These are phyloP conservation scores for Alloascoidea africana DNA, from an alignment of 805 yeast genomes.

Conservation along the genomic window DNA sequence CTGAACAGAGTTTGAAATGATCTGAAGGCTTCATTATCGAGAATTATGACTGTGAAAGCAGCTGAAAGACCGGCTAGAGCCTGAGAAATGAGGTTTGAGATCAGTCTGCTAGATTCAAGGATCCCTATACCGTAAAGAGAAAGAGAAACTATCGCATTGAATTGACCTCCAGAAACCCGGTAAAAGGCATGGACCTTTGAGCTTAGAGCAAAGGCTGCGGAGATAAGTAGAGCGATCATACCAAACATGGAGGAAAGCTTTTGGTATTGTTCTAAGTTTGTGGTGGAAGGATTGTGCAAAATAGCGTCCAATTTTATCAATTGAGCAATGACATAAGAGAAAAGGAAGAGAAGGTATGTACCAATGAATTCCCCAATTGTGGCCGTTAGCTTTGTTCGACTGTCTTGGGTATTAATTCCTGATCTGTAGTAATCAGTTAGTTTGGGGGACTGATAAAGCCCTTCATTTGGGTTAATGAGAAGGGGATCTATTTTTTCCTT, in stretches of 20 bases:
- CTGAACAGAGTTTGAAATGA: too few species aligned
- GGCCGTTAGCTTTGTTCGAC: constrained; percentile 51
- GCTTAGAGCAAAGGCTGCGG: constrained; percentile 77
- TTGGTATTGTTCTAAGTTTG: too few species aligned
- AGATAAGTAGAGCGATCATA: too few species aligned
- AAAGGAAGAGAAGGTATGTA: constrained; percentile 71
- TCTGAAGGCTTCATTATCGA: too few species aligned
- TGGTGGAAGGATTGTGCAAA: constrained; percentile 14
- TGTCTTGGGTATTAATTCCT: too few species aligned
- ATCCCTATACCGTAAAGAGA: constrained; percentile 61
- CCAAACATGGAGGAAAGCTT: too few species aligned
- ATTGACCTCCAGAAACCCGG: constrained; percentile 78
- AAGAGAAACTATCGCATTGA: constrained; percentile 79
- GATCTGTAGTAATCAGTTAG: too few species aligned
- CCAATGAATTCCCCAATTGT: constrained; percentile 72
- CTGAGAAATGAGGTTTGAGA: constrained; percentile 50
- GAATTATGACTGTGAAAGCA: too few species aligned
- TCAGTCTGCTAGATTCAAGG: constrained; percentile 56
- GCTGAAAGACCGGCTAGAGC: constrained; percentile 83
- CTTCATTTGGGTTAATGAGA: too few species aligned
- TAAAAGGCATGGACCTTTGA: constrained; percentile 52
- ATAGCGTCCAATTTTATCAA: constrained; percentile 53
- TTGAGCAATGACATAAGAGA: constrained; percentile 72
- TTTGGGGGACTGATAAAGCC: too few species aligned
- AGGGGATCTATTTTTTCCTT: too few species aligned